A percentile compares a stretch with the other conserved stretches of the same genome.
phyloP scores from a whole-genome alignment of 441 rosid species.

The Euphorbia celastroides region DNA sequence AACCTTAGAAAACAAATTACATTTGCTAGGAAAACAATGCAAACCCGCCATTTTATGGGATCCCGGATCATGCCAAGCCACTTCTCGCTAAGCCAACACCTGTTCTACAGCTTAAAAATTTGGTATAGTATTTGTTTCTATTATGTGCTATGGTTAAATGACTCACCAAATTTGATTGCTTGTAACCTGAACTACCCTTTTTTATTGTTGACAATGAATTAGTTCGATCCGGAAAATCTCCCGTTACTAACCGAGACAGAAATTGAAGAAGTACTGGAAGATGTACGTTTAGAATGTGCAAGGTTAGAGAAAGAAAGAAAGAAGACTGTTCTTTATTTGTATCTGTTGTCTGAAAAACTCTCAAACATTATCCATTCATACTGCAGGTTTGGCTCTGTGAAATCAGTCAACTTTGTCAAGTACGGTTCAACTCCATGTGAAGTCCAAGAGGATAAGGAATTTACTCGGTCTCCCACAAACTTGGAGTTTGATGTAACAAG shows the following conservation, averaged over 20 bases:
- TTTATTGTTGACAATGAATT: slow-evolving; percentile 19
- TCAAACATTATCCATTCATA: slow-evolving; percentile 15
- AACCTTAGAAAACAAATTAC: too few relatives aligned
- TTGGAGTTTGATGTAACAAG: slow-evolving; percentile 21
- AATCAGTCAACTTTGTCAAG: slow-evolving; percentile 60
- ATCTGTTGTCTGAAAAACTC: slow-evolving; percentile 1
- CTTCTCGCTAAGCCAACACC: slow-evolving; percentile 73
- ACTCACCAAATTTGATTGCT: slow-evolving; percentile 10
- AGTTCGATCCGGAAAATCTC: slow-evolving; percentile 58
- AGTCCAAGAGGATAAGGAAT: slow-evolving; percentile 17
- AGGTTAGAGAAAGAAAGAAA: slow-evolving; percentile 51
- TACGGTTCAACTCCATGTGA: slow-evolving; percentile 25
- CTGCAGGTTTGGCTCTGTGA: slow-evolving; percentile 90
- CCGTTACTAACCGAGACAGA: slow-evolving; percentile 47
- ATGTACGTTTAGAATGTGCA: slow-evolving; percentile 77
- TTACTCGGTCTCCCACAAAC: too few relatives aligned
- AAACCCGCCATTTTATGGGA: slow-evolving; percentile 40
- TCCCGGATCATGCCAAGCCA: slow-evolving; percentile 71
- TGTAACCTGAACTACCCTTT: background rate
- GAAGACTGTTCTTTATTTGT: slow-evolving; percentile 17
- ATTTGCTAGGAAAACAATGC: slow-evolving; percentile 43
- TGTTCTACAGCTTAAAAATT: slow-evolving; percentile 71
- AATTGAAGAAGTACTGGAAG: slow-evolving; percentile 74
- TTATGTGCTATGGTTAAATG: too few relatives aligned
- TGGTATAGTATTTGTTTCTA: slow-evolving; percentile 41